Percentiles rank a stretch among this genome's conserved stretches.
Evolutionary conservation across 495 filamentous ascomycete genomes (phyloP).

Genomic region (Chaetomium fimeti): DNA sequence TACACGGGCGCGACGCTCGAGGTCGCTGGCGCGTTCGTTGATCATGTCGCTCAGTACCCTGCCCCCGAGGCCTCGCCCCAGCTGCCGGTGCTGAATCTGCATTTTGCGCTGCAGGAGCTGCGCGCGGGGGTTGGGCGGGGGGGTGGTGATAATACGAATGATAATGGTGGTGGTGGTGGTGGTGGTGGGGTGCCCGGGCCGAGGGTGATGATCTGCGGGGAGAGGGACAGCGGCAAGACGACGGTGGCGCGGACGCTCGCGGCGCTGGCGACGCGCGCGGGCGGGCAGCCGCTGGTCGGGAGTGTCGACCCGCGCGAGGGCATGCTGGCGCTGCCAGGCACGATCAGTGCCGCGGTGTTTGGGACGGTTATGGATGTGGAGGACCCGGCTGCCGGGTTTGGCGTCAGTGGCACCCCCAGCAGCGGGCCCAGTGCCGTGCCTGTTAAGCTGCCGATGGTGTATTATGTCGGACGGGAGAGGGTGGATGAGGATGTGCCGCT

Average conservation of each 20-base stretch:
- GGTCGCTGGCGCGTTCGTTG: slow-evolving; percentile 54
- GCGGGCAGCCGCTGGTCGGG: slow-evolving; percentile 75
- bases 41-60: slow-evolving; percentile 50
- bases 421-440: slow-evolving; percentile 83
- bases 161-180: neutral
- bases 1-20: slow-evolving; percentile 87
- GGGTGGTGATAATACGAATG: neutral
- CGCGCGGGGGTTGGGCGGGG: slow-evolving; percentile 43
- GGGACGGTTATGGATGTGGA: slow-evolving; percentile 77
- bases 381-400: slow-evolving; percentile 74
- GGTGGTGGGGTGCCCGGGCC: slow-evolving; percentile 51
- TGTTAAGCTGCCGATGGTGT: slow-evolving; percentile 89
- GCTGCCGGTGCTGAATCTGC: slow-evolving; percentile 77
- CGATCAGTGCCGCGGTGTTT: slow-evolving; percentile 78
- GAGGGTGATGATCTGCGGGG: slow-evolving; percentile 79
- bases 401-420: slow-evolving; percentile 78
- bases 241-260: slow-evolving; percentile 78
- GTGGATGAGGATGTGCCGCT: slow-evolving; percentile 71
- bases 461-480: slow-evolving; percentile 74
- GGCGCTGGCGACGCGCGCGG: slow-evolving; percentile 73
- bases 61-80: slow-evolving; percentile 88
- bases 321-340: slow-evolving; percentile 80
- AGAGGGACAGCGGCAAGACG: slow-evolving; percentile 80
- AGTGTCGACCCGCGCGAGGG: slow-evolving; percentile 86
- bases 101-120: slow-evolving; percentile 74